Evolutionary conservation across 1,284 basidiomycete genomes (phyloP).

Genomic region (Heterobasidion irregulare): DNA sequence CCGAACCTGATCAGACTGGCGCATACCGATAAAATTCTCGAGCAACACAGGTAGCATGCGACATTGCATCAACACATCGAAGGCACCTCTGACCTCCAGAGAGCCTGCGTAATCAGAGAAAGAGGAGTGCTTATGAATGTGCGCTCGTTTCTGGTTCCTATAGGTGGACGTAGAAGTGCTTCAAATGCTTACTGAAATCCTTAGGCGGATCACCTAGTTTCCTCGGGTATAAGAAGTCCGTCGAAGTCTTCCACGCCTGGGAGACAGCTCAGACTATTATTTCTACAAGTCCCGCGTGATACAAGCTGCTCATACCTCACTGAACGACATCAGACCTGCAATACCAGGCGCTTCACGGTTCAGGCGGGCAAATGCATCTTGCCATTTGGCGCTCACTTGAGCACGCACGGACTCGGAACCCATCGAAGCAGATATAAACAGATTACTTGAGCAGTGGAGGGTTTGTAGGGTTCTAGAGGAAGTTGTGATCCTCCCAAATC

Average conservation of each 20-base stretch:
- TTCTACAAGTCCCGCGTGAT: not conserved
- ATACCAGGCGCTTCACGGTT: slow-evolving; percentile 59
- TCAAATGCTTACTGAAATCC: slow-evolving; percentile 25
- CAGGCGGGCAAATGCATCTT: slow-evolving; percentile 55
- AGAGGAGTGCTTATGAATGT: not conserved
- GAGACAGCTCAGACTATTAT: not conserved
- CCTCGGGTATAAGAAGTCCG: slow-evolving; percentile 47
- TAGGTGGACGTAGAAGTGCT: not conserved
- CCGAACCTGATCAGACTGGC: not conserved
- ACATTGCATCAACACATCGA: slow-evolving; percentile 45
- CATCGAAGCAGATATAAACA: slow-evolving; percentile 16
- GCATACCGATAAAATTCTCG: slow-evolving; percentile 59
- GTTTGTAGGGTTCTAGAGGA: no score
- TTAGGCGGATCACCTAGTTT: slow-evolving; percentile 35
- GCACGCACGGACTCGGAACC: slow-evolving; percentile 46
- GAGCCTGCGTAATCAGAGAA: slow-evolving; percentile 28
- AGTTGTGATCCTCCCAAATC: no score
- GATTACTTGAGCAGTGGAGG: no score
- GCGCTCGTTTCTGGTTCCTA: not conserved
- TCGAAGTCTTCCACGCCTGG: slow-evolving; percentile 59
- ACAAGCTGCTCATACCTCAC: slow-evolving; percentile 35
- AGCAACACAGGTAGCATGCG: slow-evolving; percentile 52
- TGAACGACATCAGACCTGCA: slow-evolving; percentile 55
- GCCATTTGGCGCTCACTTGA: slow-evolving; percentile 67
- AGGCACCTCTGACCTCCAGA: slow-evolving; percentile 39